These are phyloP conservation scores for Coemansia sp. DNA, from an alignment of 192 early-diverging fungal species.

Conservation along the genomic window DNA sequence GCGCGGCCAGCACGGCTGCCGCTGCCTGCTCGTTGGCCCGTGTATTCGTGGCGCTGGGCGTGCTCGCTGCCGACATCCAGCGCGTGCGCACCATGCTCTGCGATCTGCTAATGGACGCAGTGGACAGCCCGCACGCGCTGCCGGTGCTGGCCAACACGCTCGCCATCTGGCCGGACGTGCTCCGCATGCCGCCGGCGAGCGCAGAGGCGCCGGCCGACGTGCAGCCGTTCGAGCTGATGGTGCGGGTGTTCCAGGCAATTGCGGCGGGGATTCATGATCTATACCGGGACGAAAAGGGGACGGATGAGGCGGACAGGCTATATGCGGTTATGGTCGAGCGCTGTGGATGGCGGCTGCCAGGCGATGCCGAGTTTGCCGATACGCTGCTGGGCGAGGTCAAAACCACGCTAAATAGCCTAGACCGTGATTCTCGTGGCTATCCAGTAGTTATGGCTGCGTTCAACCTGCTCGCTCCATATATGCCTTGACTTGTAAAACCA, in stretches of 20 bases:
- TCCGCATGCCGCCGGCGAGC: slow-evolving; percentile 9
- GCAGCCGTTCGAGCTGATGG: slow-evolving; percentile 19
- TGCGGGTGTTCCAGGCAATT: slow-evolving; percentile 46
- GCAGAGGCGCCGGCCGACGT: neutral
- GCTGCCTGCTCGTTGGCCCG: slow-evolving; percentile 35
- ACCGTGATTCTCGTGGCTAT: slow-evolving; percentile 13
- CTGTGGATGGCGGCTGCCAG: slow-evolving; percentile 40
- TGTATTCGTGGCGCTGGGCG: slow-evolving; percentile 34
- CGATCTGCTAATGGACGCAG: slow-evolving; percentile 50
- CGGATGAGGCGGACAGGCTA: slow-evolving; percentile 34
- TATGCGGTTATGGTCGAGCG: slow-evolving; percentile 42
- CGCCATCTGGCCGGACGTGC: slow-evolving; percentile 33
- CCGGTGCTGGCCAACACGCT: slow-evolving; percentile 38
- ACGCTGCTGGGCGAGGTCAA: slow-evolving; percentile 32
- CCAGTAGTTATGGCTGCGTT: slow-evolving; percentile 41
- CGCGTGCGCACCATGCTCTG: slow-evolving; percentile 33
- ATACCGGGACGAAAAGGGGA: slow-evolving; percentile 32
- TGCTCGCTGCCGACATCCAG: slow-evolving; percentile 36
- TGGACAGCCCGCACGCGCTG: slow-evolving; percentile 37
- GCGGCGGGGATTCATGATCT: slow-evolving; percentile 45
- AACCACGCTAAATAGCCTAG: slow-evolving; percentile 11
- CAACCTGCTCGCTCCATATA: slow-evolving; percentile 39
- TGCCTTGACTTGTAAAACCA: slow-evolving; percentile 1
- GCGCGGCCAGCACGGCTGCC: slow-evolving; percentile 5
- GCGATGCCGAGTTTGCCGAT: slow-evolving; percentile 49